Base-by-base conservation (phyloP, 1,284 basidiomycete genomes). In the Xerocomus minutiporus region DNA sequence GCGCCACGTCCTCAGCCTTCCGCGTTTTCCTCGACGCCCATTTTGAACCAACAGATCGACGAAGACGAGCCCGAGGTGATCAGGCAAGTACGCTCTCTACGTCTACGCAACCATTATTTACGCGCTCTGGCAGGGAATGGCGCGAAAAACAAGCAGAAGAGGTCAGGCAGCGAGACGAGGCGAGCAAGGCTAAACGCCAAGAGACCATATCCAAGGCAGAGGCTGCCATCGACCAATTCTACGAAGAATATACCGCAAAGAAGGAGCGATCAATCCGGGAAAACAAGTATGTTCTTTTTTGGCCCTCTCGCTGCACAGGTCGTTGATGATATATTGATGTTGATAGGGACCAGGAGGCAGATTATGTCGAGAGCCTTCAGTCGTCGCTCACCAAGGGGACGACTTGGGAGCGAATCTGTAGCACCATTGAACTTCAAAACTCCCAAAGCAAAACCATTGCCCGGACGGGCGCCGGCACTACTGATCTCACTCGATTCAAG, bases 381-480 rank as follows among this genome's bases (percentile, higher is more conserved):
- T 85, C 87, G 49, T 84, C 87, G 23, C 81, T 99, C 51, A 88
- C 92, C 0, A 80, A 84, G 55, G 97, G 96, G 34, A 97, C 96
- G 20, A 95, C 95, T 6, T 99, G 97, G 97, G 85, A 93, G 61
- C 86, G 96, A 28, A 95, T 99, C 65, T 88, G 87, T 66, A 87
- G 88, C 46, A 73, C 89, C 50, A 74, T 98, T 54, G 93, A 95
- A 59, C 79, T 99, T 41, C 85, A 97, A 71, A 97, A 98, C 72
- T 97, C 93, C 53, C 93, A 95, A 73, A 92, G 88, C 76, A 99
- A 98, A 78, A 98, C 95, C 1, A 82, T 94, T 62, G 88, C 94
- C 20, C 83, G 93, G 38, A 81, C 87, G 36, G 91, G 91, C 15
- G 75, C 91, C n/a, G 91, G 91, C 20, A 91, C 92, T 40, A 93